Evolutionary conservation across 2,329 filamentous ascomycete species (phyloP).

Genomic region (Akanthomyces dipterigenus): DNA sequence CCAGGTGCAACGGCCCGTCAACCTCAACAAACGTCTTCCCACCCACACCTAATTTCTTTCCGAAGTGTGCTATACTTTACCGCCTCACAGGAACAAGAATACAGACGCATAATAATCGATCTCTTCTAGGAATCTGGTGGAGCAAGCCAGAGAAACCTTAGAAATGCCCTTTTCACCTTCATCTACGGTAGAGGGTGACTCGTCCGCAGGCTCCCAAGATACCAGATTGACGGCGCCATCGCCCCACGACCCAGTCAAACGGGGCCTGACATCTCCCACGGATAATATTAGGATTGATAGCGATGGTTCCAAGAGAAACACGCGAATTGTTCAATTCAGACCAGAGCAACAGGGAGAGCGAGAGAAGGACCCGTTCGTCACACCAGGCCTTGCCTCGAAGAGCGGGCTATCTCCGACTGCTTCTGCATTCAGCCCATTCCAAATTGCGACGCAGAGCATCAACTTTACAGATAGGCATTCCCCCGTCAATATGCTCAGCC

Average conservation of each 20-base stretch:
- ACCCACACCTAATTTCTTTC: background rate
- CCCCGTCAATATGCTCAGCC: slow-evolving; percentile 35
- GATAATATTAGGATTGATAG: background rate
- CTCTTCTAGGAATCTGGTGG: background rate
- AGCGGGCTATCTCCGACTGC: slow-evolving; percentile 57
- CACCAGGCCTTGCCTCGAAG: slow-evolving; percentile 24
- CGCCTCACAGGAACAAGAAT: background rate
- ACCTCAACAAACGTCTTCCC: slow-evolving; percentile 2
- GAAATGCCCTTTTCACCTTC: slow-evolving; percentile 33
- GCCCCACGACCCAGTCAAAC: slow-evolving; percentile 40
- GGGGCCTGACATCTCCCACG: background rate
- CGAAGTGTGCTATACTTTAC: background rate
- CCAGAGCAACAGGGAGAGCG: slow-evolving; percentile 18
- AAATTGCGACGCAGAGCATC: slow-evolving; percentile 14
- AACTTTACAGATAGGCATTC: slow-evolving; percentile 18
- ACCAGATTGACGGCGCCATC: slow-evolving; percentile 59
- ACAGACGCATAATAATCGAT: background rate
- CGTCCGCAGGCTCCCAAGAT: slow-evolving; percentile 57
- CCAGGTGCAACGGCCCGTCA: slow-evolving; percentile 13
- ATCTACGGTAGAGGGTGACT: slow-evolving; percentile 48
- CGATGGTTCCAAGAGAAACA: background rate
- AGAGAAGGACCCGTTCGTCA: slow-evolving; percentile 51
- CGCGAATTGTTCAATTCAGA: background rate
- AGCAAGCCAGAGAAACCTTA: background rate
- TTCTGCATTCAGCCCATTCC: slow-evolving; percentile 49